Conservation (phyloP, 768 basidiomycete genomes). For the Kwoniella sp. region DNA sequence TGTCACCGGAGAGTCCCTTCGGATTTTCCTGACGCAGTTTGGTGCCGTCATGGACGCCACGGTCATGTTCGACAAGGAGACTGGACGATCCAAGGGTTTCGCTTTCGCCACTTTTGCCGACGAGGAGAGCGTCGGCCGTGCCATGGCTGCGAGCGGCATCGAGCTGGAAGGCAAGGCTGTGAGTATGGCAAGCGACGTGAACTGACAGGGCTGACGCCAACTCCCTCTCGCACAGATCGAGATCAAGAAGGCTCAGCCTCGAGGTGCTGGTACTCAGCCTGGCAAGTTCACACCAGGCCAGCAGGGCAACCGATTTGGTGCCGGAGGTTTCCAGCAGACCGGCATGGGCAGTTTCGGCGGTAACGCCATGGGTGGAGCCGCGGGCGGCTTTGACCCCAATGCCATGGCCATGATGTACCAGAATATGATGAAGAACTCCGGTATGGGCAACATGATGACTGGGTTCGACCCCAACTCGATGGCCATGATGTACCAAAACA, state of each 20-base stretch:
- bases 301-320: conserved; percentile 37
- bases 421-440: conserved; percentile 62
- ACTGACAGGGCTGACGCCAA: background rate
- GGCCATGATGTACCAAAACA: conserved; percentile 83
- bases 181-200: conserved; percentile 41
- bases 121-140: conserved; percentile 80
- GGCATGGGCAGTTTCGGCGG: conserved; percentile 60
- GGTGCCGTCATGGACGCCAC: conserved; percentile 96
- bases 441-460: conserved; percentile 50
- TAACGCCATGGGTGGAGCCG: conserved; percentile 60
- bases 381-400: conserved; percentile 70
- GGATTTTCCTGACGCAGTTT: conserved; percentile 86
- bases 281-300: conserved; percentile 23
- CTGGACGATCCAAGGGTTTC: conserved; percentile 75
- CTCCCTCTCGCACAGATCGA: conserved; percentile 64
- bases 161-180: conserved; percentile 95
- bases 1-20: conserved; percentile 90
- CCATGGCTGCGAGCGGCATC: conserved; percentile 80
- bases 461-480: conserved; percentile 83
- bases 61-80: conserved; percentile 79
- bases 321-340: conserved; percentile 58
- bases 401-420: conserved; percentile 89
- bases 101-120: conserved; percentile 92
- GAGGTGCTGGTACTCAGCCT: conserved; percentile 51
- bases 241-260: conserved; percentile 91